Base-by-base conservation (phyloP, 2,329 filamentous ascomycete genomes). In the Curvularia eragrostidis region DNA sequence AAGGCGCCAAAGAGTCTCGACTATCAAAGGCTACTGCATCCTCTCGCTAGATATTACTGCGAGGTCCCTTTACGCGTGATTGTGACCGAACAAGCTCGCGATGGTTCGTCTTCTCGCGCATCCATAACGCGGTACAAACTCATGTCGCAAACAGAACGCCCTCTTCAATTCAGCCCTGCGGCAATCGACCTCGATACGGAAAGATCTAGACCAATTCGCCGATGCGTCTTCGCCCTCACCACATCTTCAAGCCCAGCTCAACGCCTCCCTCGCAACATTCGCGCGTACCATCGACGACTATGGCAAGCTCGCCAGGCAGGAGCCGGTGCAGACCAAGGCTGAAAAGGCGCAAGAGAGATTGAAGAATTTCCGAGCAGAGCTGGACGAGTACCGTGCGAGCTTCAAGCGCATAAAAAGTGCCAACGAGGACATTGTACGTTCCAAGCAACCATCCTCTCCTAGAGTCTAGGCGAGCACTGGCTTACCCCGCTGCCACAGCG, bases 201-300 rank as follows among this genome's bases (percentile, higher is more conserved):
- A 85, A 73, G 91, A 95, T 72, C 86, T 96, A 62, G 87, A 90
- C 68, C 82, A 84, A 46, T 89, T 93, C 69, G 83, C 89, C 56
- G 82, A 87, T 59, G 81, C 83, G 8, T 77, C 81, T 28, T 83
- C 84, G 50, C 82, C 83, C 48, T 88, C 87, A 39, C 82, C 85
- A 46, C 85, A 86, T 50, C 82, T 90, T 12, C 88, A 89, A 72
- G 85, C 73, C 47, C 74, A 77, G 50, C 72, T 77, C 56, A 72
- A 71, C 62, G 73, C 73, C 2, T 75, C 91, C 13, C 81, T 96
- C 28, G 88, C 90, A 42, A 87, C 93, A 58, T 93, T 99, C 77
- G 87, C 90, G 46, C 91, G 95, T 60, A 96, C 92, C 0, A 84
- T 99, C 64, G 93, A 97, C 79, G 93, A 97, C 74, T 99, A 99